phyloP scores from a whole-genome alignment of 768 basidiomycete genomes.

The Agaricus subrufescens region DNA sequence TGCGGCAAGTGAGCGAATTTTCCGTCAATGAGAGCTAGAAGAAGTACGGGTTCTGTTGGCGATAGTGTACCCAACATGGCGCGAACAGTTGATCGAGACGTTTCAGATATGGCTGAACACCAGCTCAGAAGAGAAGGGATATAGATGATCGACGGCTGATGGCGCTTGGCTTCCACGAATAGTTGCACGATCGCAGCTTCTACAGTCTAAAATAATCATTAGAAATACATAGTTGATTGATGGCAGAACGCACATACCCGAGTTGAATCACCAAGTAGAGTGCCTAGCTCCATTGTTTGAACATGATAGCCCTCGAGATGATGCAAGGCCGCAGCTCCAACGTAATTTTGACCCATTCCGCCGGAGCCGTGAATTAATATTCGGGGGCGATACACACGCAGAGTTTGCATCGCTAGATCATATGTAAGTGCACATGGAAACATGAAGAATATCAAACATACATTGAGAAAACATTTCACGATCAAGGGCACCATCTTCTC shows the following conservation, averaged over 20 bases:
- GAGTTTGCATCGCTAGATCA: slow-evolving; percentile 77
- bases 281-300: slow-evolving; percentile 89
- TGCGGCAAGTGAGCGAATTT: slow-evolving; percentile 59
- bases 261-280: slow-evolving; percentile 83
- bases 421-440: too few species aligned
- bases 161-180: slow-evolving; percentile 94
- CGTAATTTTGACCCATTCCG: slow-evolving; percentile 89
- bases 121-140: slow-evolving; percentile 86
- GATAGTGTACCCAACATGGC: slow-evolving; percentile 89
- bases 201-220: slow-evolving; percentile 51
- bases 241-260: slow-evolving; percentile 48
- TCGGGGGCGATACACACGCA: slow-evolving; percentile 87
- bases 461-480: slow-evolving; percentile 87
- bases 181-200: slow-evolving; percentile 94
- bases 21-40: slow-evolving; percentile 87
- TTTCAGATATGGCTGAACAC: slow-evolving; percentile 82
- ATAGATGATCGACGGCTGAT: slow-evolving; percentile 94
- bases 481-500: slow-evolving; percentile 79
- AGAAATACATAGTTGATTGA: background rate
- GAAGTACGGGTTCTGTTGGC: slow-evolving; percentile 89
- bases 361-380: slow-evolving; percentile 73
- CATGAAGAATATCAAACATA: slow-evolving; percentile 28
- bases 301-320: slow-evolving; percentile 95
- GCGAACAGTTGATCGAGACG: slow-evolving; percentile 77
- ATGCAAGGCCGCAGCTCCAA: slow-evolving; percentile 89